Conservation (phyloP, 495 filamentous ascomycete genomes). For the Neurospora sp. region DNA sequence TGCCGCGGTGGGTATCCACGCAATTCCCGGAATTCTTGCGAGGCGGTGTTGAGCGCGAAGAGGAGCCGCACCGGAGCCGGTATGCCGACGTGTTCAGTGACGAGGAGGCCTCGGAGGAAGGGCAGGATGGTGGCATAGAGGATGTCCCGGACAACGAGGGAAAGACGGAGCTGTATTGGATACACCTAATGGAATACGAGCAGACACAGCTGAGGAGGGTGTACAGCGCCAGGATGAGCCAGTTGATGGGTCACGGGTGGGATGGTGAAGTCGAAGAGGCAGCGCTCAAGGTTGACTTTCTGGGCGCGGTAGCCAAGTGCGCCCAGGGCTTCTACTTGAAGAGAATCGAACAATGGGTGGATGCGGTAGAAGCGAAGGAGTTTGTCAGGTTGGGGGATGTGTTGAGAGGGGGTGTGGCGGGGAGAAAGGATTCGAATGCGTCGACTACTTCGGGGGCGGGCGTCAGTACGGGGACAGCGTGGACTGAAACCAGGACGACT, state of each 20-base stretch:
- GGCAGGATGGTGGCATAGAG: slow-evolving; percentile 4
- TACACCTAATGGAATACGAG: slow-evolving; percentile 29
- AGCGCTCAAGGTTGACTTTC: slow-evolving; percentile 17
- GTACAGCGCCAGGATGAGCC: slow-evolving; percentile 17
- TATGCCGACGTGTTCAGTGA: slow-evolving; percentile 20
- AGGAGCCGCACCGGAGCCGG: slow-evolving; percentile 20
- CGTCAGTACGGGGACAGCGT: background rate
- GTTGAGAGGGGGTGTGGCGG: slow-evolving; percentile 10
- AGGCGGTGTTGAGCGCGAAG: slow-evolving; percentile 10
- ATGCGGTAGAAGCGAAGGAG: slow-evolving; percentile 16
- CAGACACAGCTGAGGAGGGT: slow-evolving; percentile 24
- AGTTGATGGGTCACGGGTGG: slow-evolving; percentile 12
- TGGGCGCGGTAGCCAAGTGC: slow-evolving; percentile 12
- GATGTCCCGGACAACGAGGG: slow-evolving; percentile 24
- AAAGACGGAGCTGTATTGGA: slow-evolving; percentile 27
- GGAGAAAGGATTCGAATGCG: background rate
- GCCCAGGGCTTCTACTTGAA: slow-evolving; percentile 16
- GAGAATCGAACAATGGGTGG: slow-evolving; percentile 22
- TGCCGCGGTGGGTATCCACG: slow-evolving; percentile 38
- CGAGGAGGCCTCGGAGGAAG: slow-evolving; percentile 1
- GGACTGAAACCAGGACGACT: background rate
- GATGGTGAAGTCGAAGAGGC: slow-evolving; percentile 12
- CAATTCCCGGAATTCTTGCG: slow-evolving; percentile 36
- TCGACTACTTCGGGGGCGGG: background rate
- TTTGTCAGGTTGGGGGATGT: slow-evolving; percentile 18